These are phyloP conservation scores for Cymbopogon citratus DNA, from an alignment of 176 grass and related monocot species.

Conservation along the genomic window DNA sequence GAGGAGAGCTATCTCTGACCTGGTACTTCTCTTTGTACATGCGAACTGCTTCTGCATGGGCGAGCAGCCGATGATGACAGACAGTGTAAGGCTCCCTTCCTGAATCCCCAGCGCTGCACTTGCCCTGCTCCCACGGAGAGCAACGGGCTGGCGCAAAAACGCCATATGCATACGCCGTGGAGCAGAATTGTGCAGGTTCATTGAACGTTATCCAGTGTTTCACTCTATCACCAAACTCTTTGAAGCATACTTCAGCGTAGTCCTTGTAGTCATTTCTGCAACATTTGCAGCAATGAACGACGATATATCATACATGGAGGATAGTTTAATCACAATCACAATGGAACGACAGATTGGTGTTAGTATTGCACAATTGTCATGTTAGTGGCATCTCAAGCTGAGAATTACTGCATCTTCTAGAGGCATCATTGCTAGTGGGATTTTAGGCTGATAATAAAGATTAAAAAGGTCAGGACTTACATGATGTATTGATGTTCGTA, in stretches of 20 bases:
- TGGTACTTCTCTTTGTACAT: constrained; percentile 63
- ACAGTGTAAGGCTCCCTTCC: constrained; percentile 59
- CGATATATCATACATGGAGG: no score
- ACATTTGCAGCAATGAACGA: no score
- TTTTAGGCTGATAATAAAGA: background rate
- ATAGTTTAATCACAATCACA: no score
- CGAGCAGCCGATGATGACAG: constrained; percentile 50
- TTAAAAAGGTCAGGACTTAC: constrained; percentile 21
- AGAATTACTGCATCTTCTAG: no score
- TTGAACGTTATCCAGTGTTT: constrained; percentile 75
- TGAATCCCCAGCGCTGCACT: constrained; percentile 42
- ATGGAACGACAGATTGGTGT: no score
- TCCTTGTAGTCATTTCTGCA: constrained; percentile 49
- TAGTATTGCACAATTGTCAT: no score
- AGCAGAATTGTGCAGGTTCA: constrained; percentile 30
- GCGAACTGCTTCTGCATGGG: constrained; percentile 37
- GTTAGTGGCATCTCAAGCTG: no score
- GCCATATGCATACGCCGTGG: background rate
- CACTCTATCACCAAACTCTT: constrained; percentile 60
- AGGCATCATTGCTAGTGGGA: no score
- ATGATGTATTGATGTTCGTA: constrained; percentile 46
- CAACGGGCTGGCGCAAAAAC: constrained; percentile 30
- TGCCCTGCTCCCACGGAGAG: constrained; percentile 38
- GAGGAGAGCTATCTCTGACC: constrained; percentile 28
- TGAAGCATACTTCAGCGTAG: constrained; percentile 60